Conservation (phyloP, 2,329 filamentous ascomycete genomes). For the Pyrenophora teres region DNA sequence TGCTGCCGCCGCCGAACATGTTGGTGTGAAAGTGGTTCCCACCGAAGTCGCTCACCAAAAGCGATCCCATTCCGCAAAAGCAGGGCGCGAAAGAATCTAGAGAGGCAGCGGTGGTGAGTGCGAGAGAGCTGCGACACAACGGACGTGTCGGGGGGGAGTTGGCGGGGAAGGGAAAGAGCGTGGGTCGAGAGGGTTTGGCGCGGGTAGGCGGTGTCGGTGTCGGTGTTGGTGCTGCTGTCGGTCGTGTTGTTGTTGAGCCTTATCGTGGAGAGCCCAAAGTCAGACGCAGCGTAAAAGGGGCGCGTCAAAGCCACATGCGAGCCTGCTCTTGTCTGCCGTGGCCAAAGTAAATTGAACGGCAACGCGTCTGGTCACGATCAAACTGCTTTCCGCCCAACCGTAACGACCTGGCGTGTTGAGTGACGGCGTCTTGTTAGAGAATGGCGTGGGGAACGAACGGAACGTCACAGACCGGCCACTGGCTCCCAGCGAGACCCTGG, state of each 20-base stretch:
- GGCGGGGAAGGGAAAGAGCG: conserved; percentile 15
- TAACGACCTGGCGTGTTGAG: conserved; percentile 30
- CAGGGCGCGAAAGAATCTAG: conserved; percentile 17
- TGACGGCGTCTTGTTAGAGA: conserved; percentile 29
- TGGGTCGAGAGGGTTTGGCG: conserved; percentile 17
- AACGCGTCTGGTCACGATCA: conserved; percentile 21
- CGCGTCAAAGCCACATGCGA: conserved; percentile 23
- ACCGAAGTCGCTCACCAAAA: conserved; percentile 70
- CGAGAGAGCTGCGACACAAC: conserved; percentile 19
- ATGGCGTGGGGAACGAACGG: conserved; percentile 24
- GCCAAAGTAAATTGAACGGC: conserved; percentile 54
- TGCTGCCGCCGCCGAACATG: conserved; percentile 61
- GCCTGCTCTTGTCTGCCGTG: conserved; percentile 43
- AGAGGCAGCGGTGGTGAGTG: conserved; percentile 3
- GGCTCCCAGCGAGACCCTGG: conserved; percentile 24
- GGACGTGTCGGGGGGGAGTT: conserved; percentile 7
- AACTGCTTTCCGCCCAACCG: conserved; percentile 17
- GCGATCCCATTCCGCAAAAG: conserved; percentile 62
- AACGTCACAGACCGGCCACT: conserved; percentile 23
- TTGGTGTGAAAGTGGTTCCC: conserved; percentile 75
- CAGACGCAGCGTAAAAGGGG: conserved; percentile 28
- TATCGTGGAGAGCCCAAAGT: conserved; percentile 24
- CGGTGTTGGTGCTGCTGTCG: too few species aligned
- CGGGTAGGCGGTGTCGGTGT: conserved; percentile 20
- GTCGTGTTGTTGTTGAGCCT: conserved; percentile 26